Conservation (phyloP, 306 rosid species). For the Nissolia schottii region DNA sequence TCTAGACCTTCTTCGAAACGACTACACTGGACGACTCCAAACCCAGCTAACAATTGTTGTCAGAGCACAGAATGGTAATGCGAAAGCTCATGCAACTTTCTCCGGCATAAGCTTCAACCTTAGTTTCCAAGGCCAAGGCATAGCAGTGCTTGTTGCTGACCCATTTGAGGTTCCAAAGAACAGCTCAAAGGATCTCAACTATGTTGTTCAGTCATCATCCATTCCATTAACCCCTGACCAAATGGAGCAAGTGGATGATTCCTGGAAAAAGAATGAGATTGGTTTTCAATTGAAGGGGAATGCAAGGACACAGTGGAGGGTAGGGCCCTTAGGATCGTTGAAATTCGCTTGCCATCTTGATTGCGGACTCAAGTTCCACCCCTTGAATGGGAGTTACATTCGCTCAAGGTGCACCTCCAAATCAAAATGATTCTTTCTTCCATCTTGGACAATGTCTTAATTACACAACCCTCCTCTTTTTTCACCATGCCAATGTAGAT, state of each 20-base stretch:
- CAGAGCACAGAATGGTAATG: conserved; percentile 66
- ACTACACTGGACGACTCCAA: conserved; percentile 51
- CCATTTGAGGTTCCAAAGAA: conserved; percentile 62
- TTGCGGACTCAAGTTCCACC: conserved; percentile 61
- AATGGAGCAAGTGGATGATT: conserved; percentile 42
- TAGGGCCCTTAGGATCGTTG: conserved; percentile 59
- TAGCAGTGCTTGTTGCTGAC: conserved; percentile 52
- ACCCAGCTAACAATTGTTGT: conserved; percentile 46
- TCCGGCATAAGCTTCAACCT: conserved; percentile 45
- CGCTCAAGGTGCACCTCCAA: conserved; percentile 52
- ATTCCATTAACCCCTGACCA: conserved; percentile 54
- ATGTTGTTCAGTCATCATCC: conserved; percentile 39
- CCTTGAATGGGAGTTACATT: conserved; percentile 53
- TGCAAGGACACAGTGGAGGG: conserved; percentile 57
- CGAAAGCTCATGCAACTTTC: conserved; percentile 69
- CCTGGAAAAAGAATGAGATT: conserved; percentile 47
- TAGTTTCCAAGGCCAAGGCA: conserved; percentile 38
- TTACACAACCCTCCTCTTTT: not conserved
- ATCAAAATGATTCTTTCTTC: conserved; percentile 39
- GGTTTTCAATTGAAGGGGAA: conserved; percentile 55
- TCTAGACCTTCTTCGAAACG: conserved; percentile 41
- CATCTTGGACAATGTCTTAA: not conserved
- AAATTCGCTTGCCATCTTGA: conserved; percentile 46
- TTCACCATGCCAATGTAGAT: not conserved
- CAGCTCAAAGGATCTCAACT: conserved; percentile 32